Evolutionary conservation across 2,329 filamentous ascomycete species (phyloP).

Genomic region (Cryphonectria radicalis): DNA sequence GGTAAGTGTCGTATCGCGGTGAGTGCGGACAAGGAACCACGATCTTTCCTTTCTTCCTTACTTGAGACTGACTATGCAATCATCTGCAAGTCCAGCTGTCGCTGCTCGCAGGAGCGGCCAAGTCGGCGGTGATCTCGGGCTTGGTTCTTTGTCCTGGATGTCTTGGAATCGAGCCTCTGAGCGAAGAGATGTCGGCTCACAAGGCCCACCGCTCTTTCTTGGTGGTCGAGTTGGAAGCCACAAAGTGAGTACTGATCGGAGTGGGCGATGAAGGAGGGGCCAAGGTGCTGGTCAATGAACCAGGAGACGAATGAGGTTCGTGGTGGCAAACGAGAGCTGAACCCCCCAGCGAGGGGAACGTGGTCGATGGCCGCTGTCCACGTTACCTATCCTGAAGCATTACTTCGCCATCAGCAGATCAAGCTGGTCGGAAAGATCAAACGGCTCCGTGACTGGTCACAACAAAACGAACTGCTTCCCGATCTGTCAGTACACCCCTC

Average conservation of each 20-base stretch:
- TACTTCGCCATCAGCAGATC: conserved; percentile 29
- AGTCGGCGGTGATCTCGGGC: conserved; percentile 46
- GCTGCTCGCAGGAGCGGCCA: conserved; percentile 33
- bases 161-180: conserved; percentile 54
- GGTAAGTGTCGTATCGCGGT: conserved; percentile 31
- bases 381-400: conserved; percentile 32
- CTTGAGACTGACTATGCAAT: conserved; percentile 45
- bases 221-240: conserved; percentile 46
- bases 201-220: conserved; percentile 53
- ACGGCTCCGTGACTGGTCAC: conserved; percentile 31
- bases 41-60: conserved; percentile 43
- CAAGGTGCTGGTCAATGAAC: conserved; percentile 27
- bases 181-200: conserved; percentile 51
- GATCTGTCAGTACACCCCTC: conserved; percentile 17
- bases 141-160: conserved; percentile 52
- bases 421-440: conserved; percentile 32
- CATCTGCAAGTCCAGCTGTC: conserved; percentile 42
- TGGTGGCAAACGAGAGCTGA: conserved; percentile 26
- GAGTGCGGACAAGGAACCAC: conserved; percentile 43
- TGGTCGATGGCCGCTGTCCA: conserved; percentile 23
- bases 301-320: conserved; percentile 15
- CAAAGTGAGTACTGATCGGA: conserved; percentile 46
- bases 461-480: conserved; percentile 13
- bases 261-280: conserved; percentile 29
- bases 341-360: conserved; percentile 21